Evolutionary conservation across 257 asterid genomes (phyloP), one percentile per base, ranked within the genome.

Genomic region (Solanum sitiens): DNA sequence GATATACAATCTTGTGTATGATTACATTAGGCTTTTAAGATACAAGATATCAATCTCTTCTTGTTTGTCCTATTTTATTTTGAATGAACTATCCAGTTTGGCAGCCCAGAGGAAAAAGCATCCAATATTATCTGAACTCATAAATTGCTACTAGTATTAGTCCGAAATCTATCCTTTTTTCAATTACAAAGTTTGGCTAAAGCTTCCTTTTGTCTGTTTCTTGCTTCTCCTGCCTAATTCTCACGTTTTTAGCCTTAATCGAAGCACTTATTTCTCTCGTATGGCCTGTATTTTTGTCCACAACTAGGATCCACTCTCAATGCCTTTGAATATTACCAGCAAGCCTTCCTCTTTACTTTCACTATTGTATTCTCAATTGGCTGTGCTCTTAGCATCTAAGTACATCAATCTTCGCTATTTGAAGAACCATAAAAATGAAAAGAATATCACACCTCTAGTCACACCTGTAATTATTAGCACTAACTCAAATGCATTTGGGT

Each of bases 331-430:
- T 33, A 71, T 71, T 71, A 71, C 14, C 13, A 70, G n/a, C 44
- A 71, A 71, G 79, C 44, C 3, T 25, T 33, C 79, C 44, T 33
- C 27, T 35, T 71, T 73, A 73, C 50, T 35, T 73, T 50, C 82
- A 20, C 82, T 73, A 16, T 10, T 73, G 82, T 37, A 73, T 73
- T 37, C 30, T 73, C 82, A 37, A 37, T 73, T 73, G 82, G 16
- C 15, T 37, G 50, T 37, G 82, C 82, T 74, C n/a, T 37, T 7
- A 82, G 53, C 86, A 35, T 93, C 65, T 7, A 88, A 96, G 93
- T 23, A 96, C 98, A 96, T 96, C 90, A 96, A 77, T 88, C 98
- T 94, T 92, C 93, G 90, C 76, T 93, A 83, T 91, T 96, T 96
- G 88, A 95, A 97, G 87, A 92, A 97, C 94, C 98, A 93, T 88